A percentile compares a stretch with the other conserved stretches of the same genome.
Evolutionary conservation across 768 basidiomycete genomes (phyloP).

Genomic region (Podaxis sp.): DNA sequence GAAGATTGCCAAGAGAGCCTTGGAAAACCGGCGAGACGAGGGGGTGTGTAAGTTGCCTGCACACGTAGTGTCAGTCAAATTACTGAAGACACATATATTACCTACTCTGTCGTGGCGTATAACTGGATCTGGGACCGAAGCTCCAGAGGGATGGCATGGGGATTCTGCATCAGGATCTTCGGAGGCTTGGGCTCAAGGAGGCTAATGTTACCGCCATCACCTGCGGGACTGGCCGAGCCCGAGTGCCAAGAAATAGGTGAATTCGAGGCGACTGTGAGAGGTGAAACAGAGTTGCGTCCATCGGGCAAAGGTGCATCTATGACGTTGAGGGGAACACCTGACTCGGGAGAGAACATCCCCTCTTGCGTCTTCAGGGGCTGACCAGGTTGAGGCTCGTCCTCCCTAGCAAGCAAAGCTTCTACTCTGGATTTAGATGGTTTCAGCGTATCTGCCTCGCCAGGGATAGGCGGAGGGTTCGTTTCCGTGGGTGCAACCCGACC

Average conservation of each 20-base stretch:
- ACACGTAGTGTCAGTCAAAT: background rate
- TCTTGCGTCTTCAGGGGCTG: constrained; percentile 23
- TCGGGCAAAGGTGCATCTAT: background rate
- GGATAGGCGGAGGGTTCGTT: constrained; percentile 40
- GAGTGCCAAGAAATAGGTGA: background rate
- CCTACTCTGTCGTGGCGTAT: constrained; percentile 70
- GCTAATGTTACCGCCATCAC: constrained; percentile 16
- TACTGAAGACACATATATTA: constrained; percentile 8
- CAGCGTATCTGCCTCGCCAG: constrained; percentile 46
- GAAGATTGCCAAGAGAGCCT: constrained; percentile 70
- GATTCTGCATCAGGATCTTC: constrained; percentile 49
- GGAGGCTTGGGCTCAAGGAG: constrained; percentile 52
- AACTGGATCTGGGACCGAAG: constrained; percentile 68
- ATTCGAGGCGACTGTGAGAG: background rate
- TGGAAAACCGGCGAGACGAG: constrained; percentile 70
- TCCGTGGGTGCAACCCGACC: constrained; percentile 31
- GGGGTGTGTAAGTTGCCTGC: constrained; percentile 58
- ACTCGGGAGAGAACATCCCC: constrained; percentile 22
- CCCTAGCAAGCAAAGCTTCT: constrained; percentile 17
- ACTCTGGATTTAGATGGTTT: constrained; percentile 29
- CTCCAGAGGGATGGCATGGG: constrained; percentile 39
- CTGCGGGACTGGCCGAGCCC: background rate
- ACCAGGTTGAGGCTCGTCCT: constrained; percentile 12
- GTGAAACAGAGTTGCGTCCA: background rate
- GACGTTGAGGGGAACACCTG: background rate